Conservation (phyloP, 768 basidiomycete species). For the Boletus reticuloceps region DNA sequence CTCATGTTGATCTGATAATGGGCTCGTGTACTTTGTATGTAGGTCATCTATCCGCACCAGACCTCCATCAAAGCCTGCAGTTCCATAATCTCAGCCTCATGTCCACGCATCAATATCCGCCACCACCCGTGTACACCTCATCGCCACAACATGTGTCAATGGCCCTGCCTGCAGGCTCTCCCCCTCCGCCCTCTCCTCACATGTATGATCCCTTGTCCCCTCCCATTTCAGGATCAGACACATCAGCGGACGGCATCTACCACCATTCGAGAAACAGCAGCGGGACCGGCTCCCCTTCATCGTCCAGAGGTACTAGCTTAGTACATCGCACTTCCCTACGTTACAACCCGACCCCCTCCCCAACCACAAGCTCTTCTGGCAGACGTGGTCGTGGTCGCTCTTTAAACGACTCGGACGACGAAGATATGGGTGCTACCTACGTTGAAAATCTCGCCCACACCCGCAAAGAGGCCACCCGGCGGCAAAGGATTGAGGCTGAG, state of each 20-base stretch:
- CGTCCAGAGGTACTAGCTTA: constrained; percentile 71
- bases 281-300: constrained; percentile 71
- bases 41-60: constrained; percentile 64
- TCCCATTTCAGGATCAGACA: constrained; percentile 86
- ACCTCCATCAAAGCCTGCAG: constrained; percentile 64
- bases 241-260: constrained; percentile 80
- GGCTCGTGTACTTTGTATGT: constrained; percentile 46
- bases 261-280: constrained; percentile 74
- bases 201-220: constrained; percentile 84
- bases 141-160: constrained; percentile 68
- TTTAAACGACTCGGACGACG: constrained; percentile 73
- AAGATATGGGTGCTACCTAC: constrained; percentile 65
- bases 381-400: constrained; percentile 67
- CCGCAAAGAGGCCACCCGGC: constrained; percentile 79
- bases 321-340: constrained; percentile 69
- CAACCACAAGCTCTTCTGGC: constrained; percentile 66
- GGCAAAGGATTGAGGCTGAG: constrained; percentile 87
- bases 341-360: constrained; percentile 82
- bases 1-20: constrained; percentile 70
- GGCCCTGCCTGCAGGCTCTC: constrained; percentile 61
- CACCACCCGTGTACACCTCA: constrained; percentile 55
- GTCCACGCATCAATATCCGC: constrained; percentile 62
- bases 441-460: constrained; percentile 73
- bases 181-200: constrained; percentile 74
- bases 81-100: constrained; percentile 65